Conservation (phyloP, 345 rosid species). For the Dipteronia dyeriana region DNA sequence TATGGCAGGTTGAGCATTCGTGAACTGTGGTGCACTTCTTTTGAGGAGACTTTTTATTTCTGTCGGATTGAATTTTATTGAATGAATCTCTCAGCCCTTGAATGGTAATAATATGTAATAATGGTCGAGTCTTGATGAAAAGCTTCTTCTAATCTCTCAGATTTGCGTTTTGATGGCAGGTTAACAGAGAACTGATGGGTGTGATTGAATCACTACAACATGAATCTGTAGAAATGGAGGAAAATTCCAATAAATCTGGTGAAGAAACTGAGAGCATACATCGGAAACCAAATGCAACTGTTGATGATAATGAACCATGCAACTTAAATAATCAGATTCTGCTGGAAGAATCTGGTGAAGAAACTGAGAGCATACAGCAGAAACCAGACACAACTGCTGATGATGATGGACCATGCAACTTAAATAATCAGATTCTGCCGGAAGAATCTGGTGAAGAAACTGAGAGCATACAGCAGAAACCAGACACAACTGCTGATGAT, state of each 20-base stretch:
- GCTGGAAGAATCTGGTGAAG: slow-evolving; percentile 7
- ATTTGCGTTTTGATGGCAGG: slow-evolving; percentile 24
- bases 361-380: slow-evolving; percentile 14
- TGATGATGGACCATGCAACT: slow-evolving; percentile 10
- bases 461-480: slow-evolving; percentile 9
- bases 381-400: slow-evolving; percentile 3
- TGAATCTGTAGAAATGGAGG: slow-evolving; percentile 27
- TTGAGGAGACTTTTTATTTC: neutral
- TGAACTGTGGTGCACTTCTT: neutral
- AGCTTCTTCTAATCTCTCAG: neutral
- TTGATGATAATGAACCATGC: slow-evolving; percentile 11
- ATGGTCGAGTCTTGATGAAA: neutral
- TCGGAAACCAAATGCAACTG: slow-evolving; percentile 9
- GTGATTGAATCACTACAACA: slow-evolving; percentile 40
- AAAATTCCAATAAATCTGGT: neutral
- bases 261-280: slow-evolving; percentile 16
- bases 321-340: neutral
- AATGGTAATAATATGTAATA: neutral
- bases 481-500: slow-evolving; percentile 6
- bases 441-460: slow-evolving; percentile 15
- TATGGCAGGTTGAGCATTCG: slow-evolving; percentile 1
- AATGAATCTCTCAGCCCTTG: neutral
- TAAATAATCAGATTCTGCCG: neutral
- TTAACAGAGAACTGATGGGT: slow-evolving; percentile 45
- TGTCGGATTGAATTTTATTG: neutral